phyloP scores from a whole-genome alignment of 2,329 filamentous ascomycete species.

The Neofusicoccum parvum region DNA sequence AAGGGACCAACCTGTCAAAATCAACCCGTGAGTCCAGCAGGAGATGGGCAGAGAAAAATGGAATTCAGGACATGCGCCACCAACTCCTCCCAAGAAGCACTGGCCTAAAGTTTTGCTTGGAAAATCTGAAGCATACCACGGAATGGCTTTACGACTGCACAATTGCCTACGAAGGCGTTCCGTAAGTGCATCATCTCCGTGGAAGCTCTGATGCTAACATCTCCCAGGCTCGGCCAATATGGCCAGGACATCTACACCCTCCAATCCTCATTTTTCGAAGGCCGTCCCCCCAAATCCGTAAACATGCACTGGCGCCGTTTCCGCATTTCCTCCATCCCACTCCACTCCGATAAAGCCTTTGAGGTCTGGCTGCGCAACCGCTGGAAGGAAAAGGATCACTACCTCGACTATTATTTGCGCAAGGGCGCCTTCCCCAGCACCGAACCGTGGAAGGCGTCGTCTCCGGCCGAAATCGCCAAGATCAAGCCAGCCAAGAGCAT shows the following conservation, averaged over 20 bases:
- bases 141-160: slow-evolving; percentile 93
- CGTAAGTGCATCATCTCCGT: slow-evolving; percentile 59
- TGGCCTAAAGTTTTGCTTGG: slow-evolving; percentile 76
- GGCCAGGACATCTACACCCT: slow-evolving; percentile 92
- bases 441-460: slow-evolving; percentile 44
- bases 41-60: slow-evolving; percentile 75
- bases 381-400: slow-evolving; percentile 89
- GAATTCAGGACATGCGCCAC: slow-evolving; percentile 72
- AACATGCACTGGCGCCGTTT: slow-evolving; percentile 97
- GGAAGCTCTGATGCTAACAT: not conserved
- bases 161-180: slow-evolving; percentile 90
- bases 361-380: slow-evolving; percentile 81
- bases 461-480: not conserved
- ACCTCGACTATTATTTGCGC: slow-evolving; percentile 76
- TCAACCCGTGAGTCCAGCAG: slow-evolving; percentile 72
- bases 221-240: slow-evolving; percentile 57
- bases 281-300: slow-evolving; percentile 87
- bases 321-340: slow-evolving; percentile 75
- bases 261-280: slow-evolving; percentile 83
- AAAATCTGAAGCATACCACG: slow-evolving; percentile 71
- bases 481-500: slow-evolving; percentile 45
- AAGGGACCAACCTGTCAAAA: slow-evolving; percentile 78
- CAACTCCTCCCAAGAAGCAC: slow-evolving; percentile 78
- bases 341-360: slow-evolving; percentile 73
- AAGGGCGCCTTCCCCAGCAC: slow-evolving; percentile 80